A percentile compares a stretch with the other conserved stretches of the same genome.
Evolutionary conservation across 2,329 filamentous ascomycete genomes (phyloP).

Genomic region (Neocucurbitaria cava): DNA sequence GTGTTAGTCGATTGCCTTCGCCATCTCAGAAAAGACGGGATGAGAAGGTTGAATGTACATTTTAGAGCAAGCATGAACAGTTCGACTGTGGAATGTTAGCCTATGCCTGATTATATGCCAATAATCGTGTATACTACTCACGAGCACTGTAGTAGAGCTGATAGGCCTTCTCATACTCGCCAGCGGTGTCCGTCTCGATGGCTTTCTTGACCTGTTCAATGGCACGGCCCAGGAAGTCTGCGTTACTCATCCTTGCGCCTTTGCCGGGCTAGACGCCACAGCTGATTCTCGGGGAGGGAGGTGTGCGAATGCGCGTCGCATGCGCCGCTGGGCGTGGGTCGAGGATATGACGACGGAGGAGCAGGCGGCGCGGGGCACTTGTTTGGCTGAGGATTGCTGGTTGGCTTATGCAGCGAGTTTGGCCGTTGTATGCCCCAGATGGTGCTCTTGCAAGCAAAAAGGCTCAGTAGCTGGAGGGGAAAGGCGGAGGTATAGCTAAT

Average conservation of each 20-base stretch:
- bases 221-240: slow-evolving; percentile 94
- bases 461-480: neutral
- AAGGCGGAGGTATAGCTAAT: neutral
- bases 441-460: neutral
- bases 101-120: neutral
- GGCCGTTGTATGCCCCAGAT: neutral
- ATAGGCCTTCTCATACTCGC: slow-evolving; percentile 97
- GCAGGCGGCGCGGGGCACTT: slow-evolving; percentile 9
- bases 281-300: neutral
- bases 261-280: slow-evolving; percentile 8
- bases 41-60: slow-evolving; percentile 58
- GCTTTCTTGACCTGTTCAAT: slow-evolving; percentile 98
- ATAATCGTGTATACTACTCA: slow-evolving; percentile 26
- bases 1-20: slow-evolving; percentile 19
- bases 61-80: slow-evolving; percentile 99
- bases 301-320: slow-evolving; percentile 16
- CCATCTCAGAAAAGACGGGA: neutral
- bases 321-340: slow-evolving; percentile 7
- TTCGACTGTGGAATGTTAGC: slow-evolving; percentile 66
- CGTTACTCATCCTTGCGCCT: slow-evolving; percentile 78
- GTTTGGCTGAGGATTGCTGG: neutral
- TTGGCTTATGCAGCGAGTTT: neutral
- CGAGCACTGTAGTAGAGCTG: slow-evolving; percentile 88
- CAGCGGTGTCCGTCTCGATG: slow-evolving; percentile 93
- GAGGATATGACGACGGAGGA: slow-evolving; percentile 16